A percentile compares a stretch with the other conserved stretches of the same genome.
phyloP scores from a whole-genome alignment of 2,329 filamentous ascomycete species.

The Paecilomyces sp. region DNA sequence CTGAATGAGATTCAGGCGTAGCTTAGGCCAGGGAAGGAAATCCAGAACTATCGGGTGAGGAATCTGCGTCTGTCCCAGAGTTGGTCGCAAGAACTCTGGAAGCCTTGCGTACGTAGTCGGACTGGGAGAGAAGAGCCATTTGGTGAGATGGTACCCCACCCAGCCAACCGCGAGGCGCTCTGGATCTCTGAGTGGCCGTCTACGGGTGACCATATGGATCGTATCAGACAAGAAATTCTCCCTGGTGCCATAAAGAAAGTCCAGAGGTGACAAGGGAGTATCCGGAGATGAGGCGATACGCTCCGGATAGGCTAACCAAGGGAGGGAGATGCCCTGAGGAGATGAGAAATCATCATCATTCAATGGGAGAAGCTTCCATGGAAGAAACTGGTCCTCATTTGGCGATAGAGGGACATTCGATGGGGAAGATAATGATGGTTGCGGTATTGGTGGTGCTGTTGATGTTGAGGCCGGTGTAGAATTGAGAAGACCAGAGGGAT shows the following conservation, averaged over 20 bases:
- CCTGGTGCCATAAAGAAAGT: slow-evolving; percentile 19
- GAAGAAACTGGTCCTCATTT: neutral
- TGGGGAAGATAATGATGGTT: neutral
- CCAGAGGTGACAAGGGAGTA: slow-evolving; percentile 13
- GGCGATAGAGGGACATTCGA: neutral
- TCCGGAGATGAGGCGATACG: slow-evolving; percentile 13
- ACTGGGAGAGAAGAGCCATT: slow-evolving; percentile 16
- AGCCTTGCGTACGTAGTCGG: slow-evolving; percentile 13
- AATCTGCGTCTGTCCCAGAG: slow-evolving; percentile 11
- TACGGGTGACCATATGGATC: slow-evolving; percentile 12
- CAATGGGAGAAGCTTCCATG: neutral
- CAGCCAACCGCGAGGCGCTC: slow-evolving; percentile 17
- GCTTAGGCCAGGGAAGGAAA: slow-evolving; percentile 15
- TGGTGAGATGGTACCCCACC: slow-evolving; percentile 13
- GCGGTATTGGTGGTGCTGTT: slow-evolving; percentile 11
- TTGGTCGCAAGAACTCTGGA: slow-evolving; percentile 12
- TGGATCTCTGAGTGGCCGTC: slow-evolving; percentile 16
- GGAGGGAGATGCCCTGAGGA: neutral
- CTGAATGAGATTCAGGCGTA: slow-evolving; percentile 16
- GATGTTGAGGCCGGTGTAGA: neutral
- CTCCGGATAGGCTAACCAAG: slow-evolving; percentile 13
- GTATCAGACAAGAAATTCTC: slow-evolving; percentile 17
- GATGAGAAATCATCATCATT: neutral
- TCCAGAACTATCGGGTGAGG: slow-evolving; percentile 14
- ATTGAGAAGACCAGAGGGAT: neutral